Evolutionary conservation across 495 filamentous ascomycete genomes (phyloP).

Genomic region (Talaromyces borbonicus): DNA sequence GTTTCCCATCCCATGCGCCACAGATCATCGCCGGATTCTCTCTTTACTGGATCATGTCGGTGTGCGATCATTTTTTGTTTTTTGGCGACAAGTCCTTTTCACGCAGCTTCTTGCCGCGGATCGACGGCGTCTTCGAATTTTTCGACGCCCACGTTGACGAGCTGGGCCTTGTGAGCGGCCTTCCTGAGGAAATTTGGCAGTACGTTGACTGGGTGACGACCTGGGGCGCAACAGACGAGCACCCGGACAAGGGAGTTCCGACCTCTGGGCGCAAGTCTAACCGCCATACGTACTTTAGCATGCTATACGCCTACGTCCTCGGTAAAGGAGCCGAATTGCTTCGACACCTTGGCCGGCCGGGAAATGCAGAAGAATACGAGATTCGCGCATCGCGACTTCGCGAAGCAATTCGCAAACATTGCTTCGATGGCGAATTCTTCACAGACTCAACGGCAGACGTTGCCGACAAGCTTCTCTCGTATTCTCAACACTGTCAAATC

Average conservation of each 20-base stretch:
- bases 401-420: constrained; percentile 19
- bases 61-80: constrained; percentile 26
- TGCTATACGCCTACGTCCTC: constrained; percentile 27
- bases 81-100: constrained; percentile 23
- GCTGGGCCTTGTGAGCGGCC: constrained; percentile 21
- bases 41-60: constrained; percentile 27
- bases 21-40: constrained; percentile 28
- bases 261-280: constrained; percentile 20
- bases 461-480: constrained; percentile 15
- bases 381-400: constrained; percentile 14
- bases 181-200: constrained; percentile 23
- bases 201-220: constrained; percentile 33
- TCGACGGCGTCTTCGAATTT: constrained; percentile 30
- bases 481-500: constrained; percentile 28
- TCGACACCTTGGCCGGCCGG: constrained; percentile 20
- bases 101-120: constrained; percentile 20
- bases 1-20: constrained; percentile 25
- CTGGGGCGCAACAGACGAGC: constrained; percentile 25
- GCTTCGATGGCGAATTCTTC: constrained; percentile 25
- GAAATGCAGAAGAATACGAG: constrained; percentile 24
- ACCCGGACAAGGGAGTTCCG: constrained; percentile 28
- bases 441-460: constrained; percentile 21
- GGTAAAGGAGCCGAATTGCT: constrained; percentile 18
- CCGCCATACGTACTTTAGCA: constrained; percentile 26
- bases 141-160: constrained; percentile 22